Conservation (phyloP, 495 filamentous ascomycete genomes). For the Parmelia sp. region DNA sequence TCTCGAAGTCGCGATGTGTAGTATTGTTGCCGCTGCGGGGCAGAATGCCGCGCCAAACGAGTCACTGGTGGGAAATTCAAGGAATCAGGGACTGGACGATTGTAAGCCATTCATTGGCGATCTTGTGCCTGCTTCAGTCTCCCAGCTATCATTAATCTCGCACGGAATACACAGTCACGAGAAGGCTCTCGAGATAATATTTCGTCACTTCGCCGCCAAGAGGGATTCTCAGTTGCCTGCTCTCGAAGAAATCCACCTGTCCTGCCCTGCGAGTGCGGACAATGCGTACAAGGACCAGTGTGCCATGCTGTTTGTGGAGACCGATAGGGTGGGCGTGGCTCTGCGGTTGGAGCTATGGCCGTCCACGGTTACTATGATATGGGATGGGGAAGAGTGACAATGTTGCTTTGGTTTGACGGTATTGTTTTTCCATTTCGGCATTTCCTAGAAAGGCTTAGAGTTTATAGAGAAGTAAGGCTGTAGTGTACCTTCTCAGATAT, state of each 20-base stretch:
- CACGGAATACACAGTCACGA: constrained; percentile 14
- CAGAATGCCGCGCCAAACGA: not conserved
- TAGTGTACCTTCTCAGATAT: too few relatives aligned
- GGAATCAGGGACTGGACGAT: not conserved
- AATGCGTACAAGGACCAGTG: not conserved
- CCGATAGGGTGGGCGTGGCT: too few relatives aligned
- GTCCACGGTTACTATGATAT: too few relatives aligned
- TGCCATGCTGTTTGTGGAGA: too few relatives aligned
- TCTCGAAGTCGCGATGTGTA: constrained; percentile 34
- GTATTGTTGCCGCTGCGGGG: constrained; percentile 24
- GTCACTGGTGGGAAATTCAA: constrained; percentile 8
- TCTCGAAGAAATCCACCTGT: constrained; percentile 24
- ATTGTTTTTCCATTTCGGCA: too few relatives aligned
- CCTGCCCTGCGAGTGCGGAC: constrained; percentile 22
- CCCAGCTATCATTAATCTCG: constrained; percentile 19
- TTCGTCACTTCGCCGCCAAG: constrained; percentile 25
- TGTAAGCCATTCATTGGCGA: constrained; percentile 6
- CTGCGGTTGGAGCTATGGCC: too few relatives aligned
- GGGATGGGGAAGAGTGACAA: too few relatives aligned
- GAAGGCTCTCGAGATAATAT: constrained; percentile 27
- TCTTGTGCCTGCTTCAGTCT: constrained; percentile 19
- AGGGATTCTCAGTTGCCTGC: constrained; percentile 24
- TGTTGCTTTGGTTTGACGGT: too few relatives aligned
- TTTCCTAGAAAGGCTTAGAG: too few relatives aligned
- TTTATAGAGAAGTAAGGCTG: too few relatives aligned